phyloP scores from a whole-genome alignment of 441 rosid species.

The Erysimum pusillum region DNA sequence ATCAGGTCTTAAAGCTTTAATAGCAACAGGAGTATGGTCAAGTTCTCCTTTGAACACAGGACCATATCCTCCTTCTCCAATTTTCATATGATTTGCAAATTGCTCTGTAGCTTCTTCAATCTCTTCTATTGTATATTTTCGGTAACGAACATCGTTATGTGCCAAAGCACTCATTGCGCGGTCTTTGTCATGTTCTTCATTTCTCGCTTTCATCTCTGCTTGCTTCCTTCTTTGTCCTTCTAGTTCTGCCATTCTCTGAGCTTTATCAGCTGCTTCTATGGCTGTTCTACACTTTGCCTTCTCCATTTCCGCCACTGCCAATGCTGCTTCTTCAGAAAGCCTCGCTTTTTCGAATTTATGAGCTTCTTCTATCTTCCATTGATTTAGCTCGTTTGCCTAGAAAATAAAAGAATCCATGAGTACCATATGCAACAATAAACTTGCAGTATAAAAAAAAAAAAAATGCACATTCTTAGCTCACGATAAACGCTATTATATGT shows the following conservation, averaged over 20 bases:
- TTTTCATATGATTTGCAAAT: conserved; percentile 55
- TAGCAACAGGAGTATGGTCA: conserved; percentile 83
- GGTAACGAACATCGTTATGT: conserved; percentile 64
- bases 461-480: too few species aligned
- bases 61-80: conserved; percentile 90
- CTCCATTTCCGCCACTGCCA: conserved; percentile 73
- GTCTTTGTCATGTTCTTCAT: conserved; percentile 66
- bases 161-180: conserved; percentile 64
- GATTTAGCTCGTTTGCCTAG: conserved; percentile 70
- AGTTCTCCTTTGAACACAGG: conserved; percentile 77
- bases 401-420: conserved; percentile 6
- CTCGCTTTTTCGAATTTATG: conserved; percentile 69
- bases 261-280: conserved; percentile 71
- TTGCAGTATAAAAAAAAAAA: neutral
- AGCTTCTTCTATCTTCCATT: conserved; percentile 68
- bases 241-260: conserved; percentile 65
- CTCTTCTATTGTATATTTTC: conserved; percentile 71
- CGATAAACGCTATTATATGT: too few species aligned
- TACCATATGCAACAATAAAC: neutral
- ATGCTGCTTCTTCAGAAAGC: conserved; percentile 71
- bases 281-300: conserved; percentile 82
- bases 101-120: conserved; percentile 70
- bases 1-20: conserved; percentile 77
- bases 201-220: conserved; percentile 70
- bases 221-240: conserved; percentile 66